phyloP scores from a whole-genome alignment of 1,284 basidiomycete species.

The Moniliophthora roreri region DNA sequence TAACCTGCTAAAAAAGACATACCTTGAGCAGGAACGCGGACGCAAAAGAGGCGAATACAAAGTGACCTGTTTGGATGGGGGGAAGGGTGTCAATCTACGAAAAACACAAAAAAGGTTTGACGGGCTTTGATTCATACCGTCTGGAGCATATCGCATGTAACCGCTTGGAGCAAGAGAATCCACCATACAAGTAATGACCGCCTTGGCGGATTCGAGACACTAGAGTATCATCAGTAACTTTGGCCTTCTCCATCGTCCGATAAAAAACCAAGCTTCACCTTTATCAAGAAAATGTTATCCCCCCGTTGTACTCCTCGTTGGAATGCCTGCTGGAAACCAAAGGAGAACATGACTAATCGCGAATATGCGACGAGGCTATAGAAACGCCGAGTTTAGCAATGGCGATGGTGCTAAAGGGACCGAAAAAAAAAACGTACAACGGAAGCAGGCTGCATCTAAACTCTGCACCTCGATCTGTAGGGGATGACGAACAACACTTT shows the following conservation, averaged over 20 bases:
- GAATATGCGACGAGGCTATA: slow-evolving; percentile 72
- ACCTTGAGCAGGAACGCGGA: slow-evolving; percentile 84
- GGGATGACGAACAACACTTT: slow-evolving; percentile 1
- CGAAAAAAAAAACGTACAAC: slow-evolving; percentile 50
- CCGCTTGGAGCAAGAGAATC: slow-evolving; percentile 68
- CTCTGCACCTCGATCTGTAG: slow-evolving; percentile 53
- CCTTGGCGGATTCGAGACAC: slow-evolving; percentile 73
- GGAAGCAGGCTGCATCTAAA: slow-evolving; percentile 73
- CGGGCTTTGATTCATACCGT: slow-evolving; percentile 45
- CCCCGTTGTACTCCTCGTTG: slow-evolving; percentile 62
- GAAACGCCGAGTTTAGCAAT: slow-evolving; percentile 18
- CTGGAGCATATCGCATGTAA: slow-evolving; percentile 81
- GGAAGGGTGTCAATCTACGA: not conserved
- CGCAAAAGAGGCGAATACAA: slow-evolving; percentile 83
- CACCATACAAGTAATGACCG: slow-evolving; percentile 64
- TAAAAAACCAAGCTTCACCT: slow-evolving; percentile 42
- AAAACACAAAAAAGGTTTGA: slow-evolving; percentile 2
- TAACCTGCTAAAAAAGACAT: slow-evolving; percentile 13
- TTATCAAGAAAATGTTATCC: slow-evolving; percentile 68
- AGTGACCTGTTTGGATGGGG: slow-evolving; percentile 66
- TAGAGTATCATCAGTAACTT: slow-evolving; percentile 27
- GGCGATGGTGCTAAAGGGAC: not conserved
- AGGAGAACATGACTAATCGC: slow-evolving; percentile 83
- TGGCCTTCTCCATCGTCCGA: not conserved
- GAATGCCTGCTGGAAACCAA: slow-evolving; percentile 82